phyloP scores from a whole-genome alignment of 331 rosid genomes.

The Cydonia oblonga region DNA sequence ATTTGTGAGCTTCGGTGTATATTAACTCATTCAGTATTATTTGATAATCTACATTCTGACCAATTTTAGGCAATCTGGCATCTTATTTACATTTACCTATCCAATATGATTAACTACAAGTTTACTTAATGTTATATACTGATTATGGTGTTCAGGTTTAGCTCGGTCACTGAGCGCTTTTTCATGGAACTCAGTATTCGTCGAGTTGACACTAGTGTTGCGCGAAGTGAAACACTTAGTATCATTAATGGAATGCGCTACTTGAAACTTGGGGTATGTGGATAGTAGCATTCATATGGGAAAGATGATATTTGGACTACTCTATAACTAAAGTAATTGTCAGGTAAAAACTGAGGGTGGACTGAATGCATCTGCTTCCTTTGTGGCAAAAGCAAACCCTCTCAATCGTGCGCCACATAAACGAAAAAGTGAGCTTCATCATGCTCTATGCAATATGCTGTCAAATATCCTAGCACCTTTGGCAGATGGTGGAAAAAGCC shows the following conservation, averaged over 20 bases:
- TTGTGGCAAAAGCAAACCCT: slow-evolving; percentile 99
- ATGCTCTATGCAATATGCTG: slow-evolving; percentile 93
- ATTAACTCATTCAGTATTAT: neutral
- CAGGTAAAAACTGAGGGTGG: slow-evolving; percentile 99
- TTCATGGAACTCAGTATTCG: slow-evolving; percentile 97
- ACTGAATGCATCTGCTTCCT: slow-evolving; percentile 95
- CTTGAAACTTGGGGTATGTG: slow-evolving; percentile 91
- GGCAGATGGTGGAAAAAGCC: slow-evolving; percentile 97
- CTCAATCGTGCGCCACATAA: slow-evolving; percentile 86
- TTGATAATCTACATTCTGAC: neutral
- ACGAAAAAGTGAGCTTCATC: slow-evolving; percentile 97
- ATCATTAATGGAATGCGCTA: slow-evolving; percentile 99
- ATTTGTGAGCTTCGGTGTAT: neutral
- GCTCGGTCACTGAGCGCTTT: slow-evolving; percentile 94
- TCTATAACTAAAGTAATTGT: slow-evolving; percentile 26
- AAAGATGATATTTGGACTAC: slow-evolving; percentile 6
- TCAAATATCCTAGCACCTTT: slow-evolving; percentile 94
- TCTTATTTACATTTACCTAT: neutral
- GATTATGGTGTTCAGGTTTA: slow-evolving; percentile 48
- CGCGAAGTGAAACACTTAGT: slow-evolving; percentile 94
- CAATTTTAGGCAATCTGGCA: neutral
- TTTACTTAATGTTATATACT: neutral
- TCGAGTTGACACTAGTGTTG: slow-evolving; percentile 70
- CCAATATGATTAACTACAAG: neutral
- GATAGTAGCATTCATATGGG: slow-evolving; percentile 10